These are phyloP conservation scores for Trichophyton verrucosum DNA, from an alignment of 2,329 filamentous ascomycete genomes.

Conservation along the genomic window DNA sequence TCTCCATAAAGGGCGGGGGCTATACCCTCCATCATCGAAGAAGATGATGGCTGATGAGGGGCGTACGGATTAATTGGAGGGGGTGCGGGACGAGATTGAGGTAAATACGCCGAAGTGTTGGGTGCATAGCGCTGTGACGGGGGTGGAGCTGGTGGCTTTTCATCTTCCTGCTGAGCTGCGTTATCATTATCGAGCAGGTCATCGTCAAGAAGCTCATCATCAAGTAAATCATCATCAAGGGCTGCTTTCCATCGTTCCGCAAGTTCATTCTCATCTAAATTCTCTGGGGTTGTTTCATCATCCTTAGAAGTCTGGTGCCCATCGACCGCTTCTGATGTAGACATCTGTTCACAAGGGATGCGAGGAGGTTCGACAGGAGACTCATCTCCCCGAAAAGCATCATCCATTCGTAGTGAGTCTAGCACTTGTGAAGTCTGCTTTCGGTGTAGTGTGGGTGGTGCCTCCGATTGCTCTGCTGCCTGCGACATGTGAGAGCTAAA, in stretches of 20 bases:
- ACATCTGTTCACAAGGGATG: not conserved
- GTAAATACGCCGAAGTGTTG: not conserved
- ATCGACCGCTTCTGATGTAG: not conserved
- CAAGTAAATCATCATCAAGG: conserved; percentile 58
- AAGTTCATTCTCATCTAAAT: conserved; percentile 46
- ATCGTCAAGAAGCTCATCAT: conserved; percentile 53
- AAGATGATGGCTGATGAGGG: conserved; percentile 39
- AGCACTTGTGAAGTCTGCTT: conserved; percentile 61
- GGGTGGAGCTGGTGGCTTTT: not conserved
- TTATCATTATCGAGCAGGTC: conserved; percentile 42
- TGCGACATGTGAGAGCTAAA: conserved; percentile 20
- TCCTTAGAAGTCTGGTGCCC: not conserved
- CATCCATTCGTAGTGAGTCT: conserved; percentile 29
- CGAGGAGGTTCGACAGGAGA: not conserved
- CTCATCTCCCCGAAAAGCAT: conserved; percentile 20
- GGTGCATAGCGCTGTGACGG: not conserved
- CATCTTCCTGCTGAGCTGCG: not conserved
- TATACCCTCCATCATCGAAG: conserved; percentile 33
- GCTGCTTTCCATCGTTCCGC: conserved; percentile 75
- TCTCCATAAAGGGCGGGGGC: conserved; percentile 15
- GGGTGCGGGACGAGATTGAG: not conserved
- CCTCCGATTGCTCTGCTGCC: conserved; percentile 10
- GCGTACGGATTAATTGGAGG: conserved; percentile 35
- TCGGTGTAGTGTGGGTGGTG: conserved; percentile 39
- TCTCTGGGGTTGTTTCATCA: not conserved